Conservation (phyloP, 169 alveolate species). For the Eimeria necatrix region DNA sequence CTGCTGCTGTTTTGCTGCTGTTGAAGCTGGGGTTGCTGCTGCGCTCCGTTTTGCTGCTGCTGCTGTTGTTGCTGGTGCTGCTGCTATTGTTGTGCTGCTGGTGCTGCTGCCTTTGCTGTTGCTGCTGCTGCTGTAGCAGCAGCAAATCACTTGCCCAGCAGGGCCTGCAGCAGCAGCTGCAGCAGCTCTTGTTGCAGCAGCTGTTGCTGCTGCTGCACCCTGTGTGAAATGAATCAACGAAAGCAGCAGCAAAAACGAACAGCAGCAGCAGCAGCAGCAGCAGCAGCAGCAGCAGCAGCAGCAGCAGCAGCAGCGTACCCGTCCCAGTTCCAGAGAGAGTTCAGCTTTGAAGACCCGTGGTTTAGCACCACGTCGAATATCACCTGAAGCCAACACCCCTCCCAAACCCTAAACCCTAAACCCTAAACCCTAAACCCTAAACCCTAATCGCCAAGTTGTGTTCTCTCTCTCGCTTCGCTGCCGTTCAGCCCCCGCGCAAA, state of each 20-base stretch:
- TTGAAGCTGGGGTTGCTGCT: too few species aligned
- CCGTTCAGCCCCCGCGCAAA: neutral
- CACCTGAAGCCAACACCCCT: neutral
- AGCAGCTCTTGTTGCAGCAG: conserved; percentile 26
- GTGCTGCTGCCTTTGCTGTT: conserved; percentile 4
- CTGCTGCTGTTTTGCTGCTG: too few species aligned
- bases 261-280: neutral
- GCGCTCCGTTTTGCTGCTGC: too few species aligned
- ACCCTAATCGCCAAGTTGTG: too few species aligned
- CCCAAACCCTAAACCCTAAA: neutral
- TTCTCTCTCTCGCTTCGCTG: too few species aligned
- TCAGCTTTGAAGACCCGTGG: conserved; percentile 84
- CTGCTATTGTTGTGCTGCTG: neutral
- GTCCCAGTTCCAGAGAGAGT: conserved; percentile 85
- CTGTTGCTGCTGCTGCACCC: neutral
- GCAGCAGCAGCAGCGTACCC: conserved; percentile 70
- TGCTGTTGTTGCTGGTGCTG: neutral
- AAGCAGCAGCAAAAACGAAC: neutral
- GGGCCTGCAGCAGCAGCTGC: conserved; percentile 23
- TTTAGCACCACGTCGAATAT: conserved; percentile 82
- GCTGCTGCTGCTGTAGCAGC: neutral
- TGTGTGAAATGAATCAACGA: neutral
- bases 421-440: neutral
- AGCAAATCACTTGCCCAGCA: conserved; percentile 2
- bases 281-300: conserved; percentile 52